These are phyloP conservation scores for Raphanus sativus DNA, from an alignment of 345 rosid species.

Conservation along the genomic window DNA sequence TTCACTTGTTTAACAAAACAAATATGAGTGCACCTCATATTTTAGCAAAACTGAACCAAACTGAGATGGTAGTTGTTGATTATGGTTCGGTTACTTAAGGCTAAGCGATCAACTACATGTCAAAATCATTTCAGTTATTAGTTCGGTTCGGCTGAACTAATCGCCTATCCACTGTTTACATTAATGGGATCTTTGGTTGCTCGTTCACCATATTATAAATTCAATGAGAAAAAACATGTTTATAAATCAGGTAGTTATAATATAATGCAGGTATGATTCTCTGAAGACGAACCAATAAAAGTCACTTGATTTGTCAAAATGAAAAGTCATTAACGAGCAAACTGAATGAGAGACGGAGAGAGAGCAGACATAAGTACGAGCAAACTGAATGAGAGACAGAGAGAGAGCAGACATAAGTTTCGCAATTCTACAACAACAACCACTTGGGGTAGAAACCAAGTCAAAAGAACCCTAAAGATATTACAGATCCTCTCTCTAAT, in stretches of 20 bases:
- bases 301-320: slow-evolving; percentile 1
- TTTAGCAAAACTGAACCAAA: not conserved
- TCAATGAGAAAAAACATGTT: not conserved
- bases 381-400: not conserved
- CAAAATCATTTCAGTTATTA: not conserved
- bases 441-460: slow-evolving; percentile 2
- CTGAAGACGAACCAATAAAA: not conserved
- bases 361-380: slow-evolving; percentile 10
- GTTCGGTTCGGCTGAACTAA: not conserved
- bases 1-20: not conserved
- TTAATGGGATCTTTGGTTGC: not conserved
- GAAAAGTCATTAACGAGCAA: not conserved
- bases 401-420: slow-evolving; percentile 2
- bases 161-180: not conserved
- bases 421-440: slow-evolving; percentile 22
- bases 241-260: not conserved
- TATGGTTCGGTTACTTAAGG: not conserved
- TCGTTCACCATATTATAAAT: not conserved
- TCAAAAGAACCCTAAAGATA: slow-evolving; percentile 27
- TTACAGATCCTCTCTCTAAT: slow-evolving; percentile 22
- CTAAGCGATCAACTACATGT: not conserved
- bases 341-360: slow-evolving; percentile 6
- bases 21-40: not conserved
- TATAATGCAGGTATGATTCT: not conserved
- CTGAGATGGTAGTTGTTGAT: not conserved